A percentile compares a stretch with the other conserved stretches of the same genome.
phyloP scores from a whole-genome alignment of 2,329 filamentous ascomycete species.

The Neopestalotiopsis sp. region DNA sequence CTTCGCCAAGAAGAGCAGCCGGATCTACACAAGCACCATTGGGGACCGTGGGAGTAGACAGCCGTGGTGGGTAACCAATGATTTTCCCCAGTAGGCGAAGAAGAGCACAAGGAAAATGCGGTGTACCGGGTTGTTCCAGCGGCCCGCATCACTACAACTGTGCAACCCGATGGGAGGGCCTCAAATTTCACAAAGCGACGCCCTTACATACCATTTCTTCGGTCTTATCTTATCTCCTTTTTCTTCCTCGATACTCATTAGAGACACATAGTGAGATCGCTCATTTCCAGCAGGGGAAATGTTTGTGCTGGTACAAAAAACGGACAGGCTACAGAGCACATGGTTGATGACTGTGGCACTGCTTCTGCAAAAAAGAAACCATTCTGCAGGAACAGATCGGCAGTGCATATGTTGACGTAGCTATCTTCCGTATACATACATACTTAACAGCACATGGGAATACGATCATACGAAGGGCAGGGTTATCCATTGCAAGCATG shows the following conservation, averaged over 20 bases:
- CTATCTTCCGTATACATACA: not conserved
- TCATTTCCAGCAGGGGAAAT: not conserved
- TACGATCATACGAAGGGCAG: not conserved
- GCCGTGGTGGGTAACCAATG: constrained; percentile 13
- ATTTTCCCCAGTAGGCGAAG: constrained; percentile 5
- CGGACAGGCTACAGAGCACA: no score
- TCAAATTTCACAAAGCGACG: not conserved
- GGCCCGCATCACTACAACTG: not conserved
- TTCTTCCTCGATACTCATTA: not conserved
- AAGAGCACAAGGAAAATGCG: not conserved
- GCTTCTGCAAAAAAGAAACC: not conserved
- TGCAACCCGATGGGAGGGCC: not conserved
- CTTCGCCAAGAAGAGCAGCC: not conserved
- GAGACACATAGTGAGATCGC: not conserved
- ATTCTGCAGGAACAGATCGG: constrained; percentile 1
- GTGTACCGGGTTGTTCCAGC: constrained; percentile 2
- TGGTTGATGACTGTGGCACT: not conserved
- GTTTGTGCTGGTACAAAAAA: not conserved
- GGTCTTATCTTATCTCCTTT: not conserved
- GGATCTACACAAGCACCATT: not conserved
- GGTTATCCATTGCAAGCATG: no score
- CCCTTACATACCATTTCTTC: not conserved
- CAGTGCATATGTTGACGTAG: constrained; percentile 1
- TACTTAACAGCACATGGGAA: not conserved
- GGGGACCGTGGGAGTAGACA: not conserved